Conservation (phyloP, 352 stramenopile species). For the Globisporangium acanthophoron region DNA sequence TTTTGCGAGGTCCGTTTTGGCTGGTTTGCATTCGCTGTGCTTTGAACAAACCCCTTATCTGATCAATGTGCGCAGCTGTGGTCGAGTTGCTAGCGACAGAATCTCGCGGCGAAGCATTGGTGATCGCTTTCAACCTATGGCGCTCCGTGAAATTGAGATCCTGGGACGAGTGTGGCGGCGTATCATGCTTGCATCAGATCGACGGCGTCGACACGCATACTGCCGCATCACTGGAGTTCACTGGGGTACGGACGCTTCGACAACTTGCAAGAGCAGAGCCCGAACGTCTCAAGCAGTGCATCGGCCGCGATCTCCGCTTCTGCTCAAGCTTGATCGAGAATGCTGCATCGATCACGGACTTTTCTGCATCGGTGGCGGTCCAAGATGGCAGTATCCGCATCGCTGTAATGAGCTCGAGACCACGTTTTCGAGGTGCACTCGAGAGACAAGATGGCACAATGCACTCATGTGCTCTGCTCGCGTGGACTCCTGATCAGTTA, state of each 20-base stretch:
- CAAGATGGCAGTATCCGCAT: conserved; percentile 1
- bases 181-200: conserved; percentile 17
- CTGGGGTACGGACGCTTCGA: conserved; percentile 21
- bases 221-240: conserved; percentile 20
- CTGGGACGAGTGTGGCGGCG: conserved; percentile 20
- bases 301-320: conserved; percentile 13
- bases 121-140: conserved; percentile 14
- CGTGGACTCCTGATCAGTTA: conserved; percentile 10
- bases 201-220: conserved; percentile 11
- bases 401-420: not conserved
- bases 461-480: conserved; percentile 14
- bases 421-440: too few relatives aligned
- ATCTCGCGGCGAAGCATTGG: conserved; percentile 12
- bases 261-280: conserved; percentile 18
- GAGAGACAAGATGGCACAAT: not conserved
- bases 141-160: conserved; percentile 20
- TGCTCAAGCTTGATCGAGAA: conserved; percentile 14
- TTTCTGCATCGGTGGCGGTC: conserved; percentile 6
- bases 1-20: conserved; percentile 21
- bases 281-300: conserved; percentile 11
- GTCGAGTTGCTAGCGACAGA: conserved; percentile 15
- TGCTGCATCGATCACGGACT: conserved; percentile 16
- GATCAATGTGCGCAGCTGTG: conserved; percentile 6
- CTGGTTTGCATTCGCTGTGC: not conserved
- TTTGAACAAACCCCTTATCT: not conserved